phyloP scores from a whole-genome alignment of 1,284 basidiomycete genomes.

The Vanrija humicola region DNA sequence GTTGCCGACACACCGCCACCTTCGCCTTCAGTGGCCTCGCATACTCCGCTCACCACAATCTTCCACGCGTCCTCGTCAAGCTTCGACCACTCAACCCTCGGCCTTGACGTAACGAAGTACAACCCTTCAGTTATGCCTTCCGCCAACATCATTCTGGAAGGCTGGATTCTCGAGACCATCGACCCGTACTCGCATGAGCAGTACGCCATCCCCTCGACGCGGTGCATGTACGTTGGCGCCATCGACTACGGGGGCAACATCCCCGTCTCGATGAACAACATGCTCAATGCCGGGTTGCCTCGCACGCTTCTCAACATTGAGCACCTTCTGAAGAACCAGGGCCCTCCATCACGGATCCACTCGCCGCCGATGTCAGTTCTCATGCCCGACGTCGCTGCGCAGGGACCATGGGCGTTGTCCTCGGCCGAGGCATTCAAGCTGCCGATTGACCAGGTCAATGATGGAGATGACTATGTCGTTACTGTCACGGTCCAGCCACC shows the following conservation, averaged over 20 bases:
- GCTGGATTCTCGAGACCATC: conserved; percentile 94
- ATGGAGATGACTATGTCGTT: conserved; percentile 27
- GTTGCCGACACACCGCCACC: conserved; percentile 51
- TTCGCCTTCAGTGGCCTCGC: conserved; percentile 46
- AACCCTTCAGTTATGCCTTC: conserved; percentile 72
- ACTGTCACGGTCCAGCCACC: conserved; percentile 38
- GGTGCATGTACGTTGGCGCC: conserved; percentile 81
- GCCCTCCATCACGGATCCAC: conserved; percentile 62
- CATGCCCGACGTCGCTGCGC: conserved; percentile 27
- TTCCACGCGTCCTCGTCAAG: conserved; percentile 70
- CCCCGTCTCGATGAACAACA: conserved; percentile 79
- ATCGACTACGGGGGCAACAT: conserved; percentile 86
- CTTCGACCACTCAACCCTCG: conserved; percentile 62
- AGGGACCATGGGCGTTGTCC: conserved; percentile 36
- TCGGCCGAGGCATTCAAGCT: conserved; percentile 28
- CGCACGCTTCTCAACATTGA: conserved; percentile 68
- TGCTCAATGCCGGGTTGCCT: conserved; percentile 73
- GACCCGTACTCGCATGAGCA: conserved; percentile 95
- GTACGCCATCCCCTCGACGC: conserved; percentile 89
- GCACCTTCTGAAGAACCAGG: conserved; percentile 58
- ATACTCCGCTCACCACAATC: conserved; percentile 54
- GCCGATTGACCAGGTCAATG: conserved; percentile 35
- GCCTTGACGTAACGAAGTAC: conserved; percentile 60
- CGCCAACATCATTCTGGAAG: conserved; percentile 82
- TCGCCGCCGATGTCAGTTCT: conserved; percentile 55